Evolutionary conservation across 371 early-diverging fungal species (phyloP).

Genomic region (Sporodiniella umbellata): DNA sequence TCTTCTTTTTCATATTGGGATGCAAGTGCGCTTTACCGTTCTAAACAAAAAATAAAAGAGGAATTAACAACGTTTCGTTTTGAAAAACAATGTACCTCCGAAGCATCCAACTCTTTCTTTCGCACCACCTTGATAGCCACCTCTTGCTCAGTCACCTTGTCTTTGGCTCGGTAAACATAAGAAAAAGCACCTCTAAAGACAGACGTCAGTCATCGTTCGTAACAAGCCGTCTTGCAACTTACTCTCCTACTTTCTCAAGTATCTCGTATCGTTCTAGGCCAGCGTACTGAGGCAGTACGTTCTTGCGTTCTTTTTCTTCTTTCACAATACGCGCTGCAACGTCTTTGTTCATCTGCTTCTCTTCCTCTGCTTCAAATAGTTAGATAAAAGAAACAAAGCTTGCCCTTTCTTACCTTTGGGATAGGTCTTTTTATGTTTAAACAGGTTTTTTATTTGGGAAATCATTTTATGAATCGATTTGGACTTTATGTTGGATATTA

Average conservation of each 20-base stretch:
- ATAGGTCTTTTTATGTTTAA: constrained; percentile 18
- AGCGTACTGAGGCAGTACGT: constrained; percentile 31
- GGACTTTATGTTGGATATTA: no score
- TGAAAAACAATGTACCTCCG: constrained; percentile 41
- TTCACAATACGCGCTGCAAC: constrained; percentile 17
- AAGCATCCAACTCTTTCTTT: constrained; percentile 55
- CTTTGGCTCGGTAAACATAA: constrained; percentile 69
- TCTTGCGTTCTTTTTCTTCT: constrained; percentile 22
- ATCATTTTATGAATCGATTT: no score
- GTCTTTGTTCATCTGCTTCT: constrained; percentile 22
- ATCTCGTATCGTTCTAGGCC: constrained; percentile 61
- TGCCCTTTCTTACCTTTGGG: constrained; percentile 12
- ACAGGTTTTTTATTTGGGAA: constrained; percentile 23
- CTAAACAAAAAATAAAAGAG: constrained; percentile 1
- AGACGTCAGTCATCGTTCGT: background rate
- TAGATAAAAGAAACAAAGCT: background rate
- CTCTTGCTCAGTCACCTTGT: constrained; percentile 48
- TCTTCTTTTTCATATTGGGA: constrained; percentile 40
- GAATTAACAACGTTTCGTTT: no score
- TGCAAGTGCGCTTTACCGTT: constrained; percentile 31
- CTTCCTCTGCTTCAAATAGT: background rate
- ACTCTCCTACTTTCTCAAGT: constrained; percentile 70
- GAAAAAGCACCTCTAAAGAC: constrained; percentile 74
- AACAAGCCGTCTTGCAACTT: constrained; percentile 23
- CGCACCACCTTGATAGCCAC: constrained; percentile 85